These are phyloP conservation scores for Sparassis latifolia DNA, from an alignment of 1,284 basidiomycete genomes.

Conservation along the genomic window DNA sequence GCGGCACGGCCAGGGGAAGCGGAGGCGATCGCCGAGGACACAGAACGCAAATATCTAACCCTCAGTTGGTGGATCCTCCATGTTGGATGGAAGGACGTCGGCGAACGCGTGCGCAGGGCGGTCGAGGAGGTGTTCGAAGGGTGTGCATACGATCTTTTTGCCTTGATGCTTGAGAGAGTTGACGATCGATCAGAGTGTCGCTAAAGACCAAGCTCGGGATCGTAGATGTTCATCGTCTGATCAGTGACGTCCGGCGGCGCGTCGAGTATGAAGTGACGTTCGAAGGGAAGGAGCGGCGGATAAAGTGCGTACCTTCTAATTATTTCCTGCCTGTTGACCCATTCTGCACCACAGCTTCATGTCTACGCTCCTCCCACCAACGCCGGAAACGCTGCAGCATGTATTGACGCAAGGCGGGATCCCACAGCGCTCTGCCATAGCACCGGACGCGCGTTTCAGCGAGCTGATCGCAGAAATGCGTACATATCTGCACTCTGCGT, in stretches of 20 bases:
- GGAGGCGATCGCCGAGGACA: conserved; percentile 43
- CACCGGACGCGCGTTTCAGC: conserved; percentile 48
- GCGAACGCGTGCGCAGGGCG: conserved; percentile 61
- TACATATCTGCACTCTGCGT: conserved; percentile 53
- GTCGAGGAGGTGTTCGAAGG: conserved; percentile 78
- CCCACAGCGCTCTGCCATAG: conserved; percentile 18
- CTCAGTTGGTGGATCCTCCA: conserved; percentile 90
- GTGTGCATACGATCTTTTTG: conserved; percentile 36
- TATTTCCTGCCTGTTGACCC: background rate
- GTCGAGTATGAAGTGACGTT: conserved; percentile 70
- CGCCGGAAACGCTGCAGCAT: conserved; percentile 59
- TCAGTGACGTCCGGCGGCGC: conserved; percentile 64
- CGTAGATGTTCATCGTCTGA: conserved; percentile 60
- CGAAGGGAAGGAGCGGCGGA: conserved; percentile 51
- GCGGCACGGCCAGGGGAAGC: conserved; percentile 26
- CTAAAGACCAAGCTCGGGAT: conserved; percentile 69
- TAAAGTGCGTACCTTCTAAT: conserved; percentile 36
- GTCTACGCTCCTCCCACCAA: conserved; percentile 68
- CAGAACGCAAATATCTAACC: conserved; percentile 76
- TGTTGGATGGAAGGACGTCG: conserved; percentile 82
- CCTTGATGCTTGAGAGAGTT: background rate
- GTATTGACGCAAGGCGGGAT: conserved; percentile 63
- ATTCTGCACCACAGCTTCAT: conserved; percentile 45
- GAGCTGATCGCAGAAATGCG: conserved; percentile 67
- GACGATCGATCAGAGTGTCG: conserved; percentile 49